Evolutionary conservation across 805 yeast species (phyloP).

Genomic region (Lachancea cidri): DNA sequence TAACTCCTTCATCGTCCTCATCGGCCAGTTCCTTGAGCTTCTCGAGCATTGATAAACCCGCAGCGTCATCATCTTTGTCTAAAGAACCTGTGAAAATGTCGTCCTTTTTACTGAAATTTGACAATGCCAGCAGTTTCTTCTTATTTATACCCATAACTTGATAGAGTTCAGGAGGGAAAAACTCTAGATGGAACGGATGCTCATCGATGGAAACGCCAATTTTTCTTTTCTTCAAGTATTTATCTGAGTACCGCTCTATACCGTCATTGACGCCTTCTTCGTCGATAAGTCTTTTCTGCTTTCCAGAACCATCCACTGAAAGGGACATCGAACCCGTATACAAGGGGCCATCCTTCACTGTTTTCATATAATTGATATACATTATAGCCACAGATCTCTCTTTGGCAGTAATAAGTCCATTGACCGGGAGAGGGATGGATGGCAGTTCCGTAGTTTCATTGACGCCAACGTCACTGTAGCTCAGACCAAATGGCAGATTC

Average conservation of each 20-base stretch:
- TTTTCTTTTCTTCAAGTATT: slow-evolving; percentile 63
- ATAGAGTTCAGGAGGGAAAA: slow-evolving; percentile 76
- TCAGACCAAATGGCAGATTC: slow-evolving; percentile 66
- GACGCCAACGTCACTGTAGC: slow-evolving; percentile 52
- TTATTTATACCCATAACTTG: slow-evolving; percentile 62
- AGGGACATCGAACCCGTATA: slow-evolving; percentile 49
- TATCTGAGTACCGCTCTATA: slow-evolving; percentile 76
- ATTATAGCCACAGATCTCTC: slow-evolving; percentile 53
- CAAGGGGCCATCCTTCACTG: slow-evolving; percentile 62
- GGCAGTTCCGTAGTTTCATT: slow-evolving; percentile 38
- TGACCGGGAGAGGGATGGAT: slow-evolving; percentile 52
- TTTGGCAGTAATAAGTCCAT: slow-evolving; percentile 46
- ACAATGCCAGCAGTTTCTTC: slow-evolving; percentile 44
- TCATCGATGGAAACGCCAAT: slow-evolving; percentile 70
- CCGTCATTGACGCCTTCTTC: slow-evolving; percentile 55
- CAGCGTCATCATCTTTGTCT: slow-evolving; percentile 24
- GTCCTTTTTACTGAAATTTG: slow-evolving; percentile 29
- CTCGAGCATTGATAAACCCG: slow-evolving; percentile 39
- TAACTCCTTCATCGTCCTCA: slow-evolving; percentile 39
- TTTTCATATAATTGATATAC: slow-evolving; percentile 46
- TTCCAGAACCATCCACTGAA: slow-evolving; percentile 18
- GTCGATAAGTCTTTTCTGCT: slow-evolving; percentile 28
- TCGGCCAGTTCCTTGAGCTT: slow-evolving; percentile 46
- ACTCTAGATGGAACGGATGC: slow-evolving; percentile 64
- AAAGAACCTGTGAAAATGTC: slow-evolving; percentile 25